Base-by-base conservation (phyloP, 2,329 filamentous ascomycete species). In the Bipolaris victoriae region DNA sequence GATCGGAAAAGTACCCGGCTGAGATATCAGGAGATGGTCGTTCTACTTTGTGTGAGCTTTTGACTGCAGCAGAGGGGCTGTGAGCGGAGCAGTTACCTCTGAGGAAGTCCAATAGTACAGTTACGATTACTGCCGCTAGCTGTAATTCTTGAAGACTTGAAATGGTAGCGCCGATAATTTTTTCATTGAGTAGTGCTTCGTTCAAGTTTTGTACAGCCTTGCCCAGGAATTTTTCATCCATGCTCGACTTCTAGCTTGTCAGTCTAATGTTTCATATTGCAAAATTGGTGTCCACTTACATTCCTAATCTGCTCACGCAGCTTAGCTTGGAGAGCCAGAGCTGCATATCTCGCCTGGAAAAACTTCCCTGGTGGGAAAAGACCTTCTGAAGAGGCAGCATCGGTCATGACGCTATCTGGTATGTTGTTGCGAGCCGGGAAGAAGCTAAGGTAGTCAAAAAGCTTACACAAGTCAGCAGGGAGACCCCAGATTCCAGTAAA, bases 361-460 rank as follows among this genome's bases (percentile, higher is more conserved):
- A 68, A 62, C 36, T 70, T 76, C 7, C 71, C 70, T 18, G 72
- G 68, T 2, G 74, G 73, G n/a, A 77, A 77, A 10, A 76, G 59
- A 15, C 58, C 56, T 13, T 68, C 60, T 6, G 65, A 49, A n/a
- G 61, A 62, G 18, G 61, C 66, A 7, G 61, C 59, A 9, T 65
- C 71, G 3, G 62, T 57, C 15, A 65, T 59, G 10, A 76, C 69
- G 10, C 60, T 63, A 31, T 73, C 69, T 6, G 67, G 63, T 22
- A 76, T 69, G 10, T 65, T 60, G 29, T 64, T 68, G 16, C 66
- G 70, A 15, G 67, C 68, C 5, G 72, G 72, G 29, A 77, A 74
- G 35, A 61, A 63, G 45, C 54, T 67, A 29, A 77, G 57, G 46
- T 77, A 76, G 5, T 74, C 73, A 43, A 73, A 76, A 6, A 76